These are phyloP conservation scores for Cerrena zonata DNA, from an alignment of 1,284 basidiomycete species.

Conservation along the genomic window DNA sequence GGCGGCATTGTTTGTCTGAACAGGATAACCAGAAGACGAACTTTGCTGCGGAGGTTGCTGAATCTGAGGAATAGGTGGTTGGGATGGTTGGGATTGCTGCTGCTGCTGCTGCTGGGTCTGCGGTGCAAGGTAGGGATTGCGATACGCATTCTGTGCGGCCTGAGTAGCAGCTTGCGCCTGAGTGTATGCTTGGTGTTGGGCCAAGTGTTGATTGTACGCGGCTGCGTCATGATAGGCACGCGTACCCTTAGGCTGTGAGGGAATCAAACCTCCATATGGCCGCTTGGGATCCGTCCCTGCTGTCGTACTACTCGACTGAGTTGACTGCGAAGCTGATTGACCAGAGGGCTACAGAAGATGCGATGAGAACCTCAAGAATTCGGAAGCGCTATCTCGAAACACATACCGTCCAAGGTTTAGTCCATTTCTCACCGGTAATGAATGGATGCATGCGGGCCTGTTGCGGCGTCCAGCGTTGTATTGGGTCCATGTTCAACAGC, in stretches of 20 bases:
- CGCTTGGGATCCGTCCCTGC: conserved; percentile 65
- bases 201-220: conserved; percentile 88
- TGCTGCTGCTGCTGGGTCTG: conserved; percentile 31
- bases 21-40: background rate
- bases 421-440: conserved; percentile 94
- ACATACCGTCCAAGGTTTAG: conserved; percentile 80
- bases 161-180: conserved; percentile 69
- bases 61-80: conserved; percentile 11
- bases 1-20: conserved; percentile 23
- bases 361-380: background rate
- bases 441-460: conserved; percentile 95
- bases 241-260: conserved; percentile 71
- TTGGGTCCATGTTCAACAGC: conserved; percentile 88
- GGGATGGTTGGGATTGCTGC: conserved; percentile 27
- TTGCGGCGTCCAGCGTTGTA: conserved; percentile 94
- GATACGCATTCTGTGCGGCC: conserved; percentile 58
- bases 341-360: conserved; percentile 12
- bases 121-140: conserved; percentile 67
- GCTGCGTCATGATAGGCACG: conserved; percentile 89
- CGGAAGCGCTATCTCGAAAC: background rate
- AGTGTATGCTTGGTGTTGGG: conserved; percentile 90
- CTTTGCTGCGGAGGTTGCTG: conserved; percentile 6
- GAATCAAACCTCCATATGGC: conserved; percentile 90
- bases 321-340: conserved; percentile 39
- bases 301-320: conserved; percentile 22